These are phyloP conservation scores for Vigna radiata DNA, from an alignment of 306 rosid genomes.

Conservation along the genomic window DNA sequence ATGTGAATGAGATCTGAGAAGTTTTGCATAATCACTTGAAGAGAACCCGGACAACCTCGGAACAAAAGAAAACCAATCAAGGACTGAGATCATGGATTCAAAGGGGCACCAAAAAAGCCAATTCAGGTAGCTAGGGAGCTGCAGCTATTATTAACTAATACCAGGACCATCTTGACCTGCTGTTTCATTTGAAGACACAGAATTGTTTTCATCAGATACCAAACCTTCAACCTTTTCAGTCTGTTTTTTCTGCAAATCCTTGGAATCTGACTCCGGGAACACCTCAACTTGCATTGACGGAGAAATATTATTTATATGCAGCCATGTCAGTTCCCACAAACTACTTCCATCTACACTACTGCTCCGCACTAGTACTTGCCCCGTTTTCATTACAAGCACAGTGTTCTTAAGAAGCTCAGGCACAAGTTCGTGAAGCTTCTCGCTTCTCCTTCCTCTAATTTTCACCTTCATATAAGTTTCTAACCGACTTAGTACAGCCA, in stretches of 20 bases:
- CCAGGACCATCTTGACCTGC: slow-evolving; percentile 51
- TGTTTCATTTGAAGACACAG: slow-evolving; percentile 54
- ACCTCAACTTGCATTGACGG: slow-evolving; percentile 83
- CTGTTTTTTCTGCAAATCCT: slow-evolving; percentile 52
- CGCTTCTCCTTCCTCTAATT: slow-evolving; percentile 80
- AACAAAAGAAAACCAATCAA: slow-evolving; percentile 37
- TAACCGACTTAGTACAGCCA: slow-evolving; percentile 72
- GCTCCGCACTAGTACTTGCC: slow-evolving; percentile 59
- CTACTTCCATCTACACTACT: slow-evolving; percentile 69
- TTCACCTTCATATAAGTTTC: slow-evolving; percentile 78
- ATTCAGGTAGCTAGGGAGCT: slow-evolving; percentile 41
- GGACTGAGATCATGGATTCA: slow-evolving; percentile 47
- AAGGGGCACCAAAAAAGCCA: slow-evolving; percentile 44
- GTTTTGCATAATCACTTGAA: slow-evolving; percentile 44
- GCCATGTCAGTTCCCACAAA: slow-evolving; percentile 91
- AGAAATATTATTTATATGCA: slow-evolving; percentile 68
- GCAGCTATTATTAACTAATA: slow-evolving; percentile 53
- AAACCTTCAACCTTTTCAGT: slow-evolving; percentile 53
- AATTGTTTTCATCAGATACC: slow-evolving; percentile 53
- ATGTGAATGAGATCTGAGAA: slow-evolving; percentile 40
- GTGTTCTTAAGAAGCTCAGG: slow-evolving; percentile 92
- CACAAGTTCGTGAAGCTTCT: slow-evolving; percentile 84
- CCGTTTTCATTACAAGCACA: slow-evolving; percentile 80
- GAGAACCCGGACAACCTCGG: slow-evolving; percentile 51
- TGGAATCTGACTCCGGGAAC: slow-evolving; percentile 70